phyloP scores from a whole-genome alignment of 257 asterid species.

The Gynochthodes officinalis region DNA sequence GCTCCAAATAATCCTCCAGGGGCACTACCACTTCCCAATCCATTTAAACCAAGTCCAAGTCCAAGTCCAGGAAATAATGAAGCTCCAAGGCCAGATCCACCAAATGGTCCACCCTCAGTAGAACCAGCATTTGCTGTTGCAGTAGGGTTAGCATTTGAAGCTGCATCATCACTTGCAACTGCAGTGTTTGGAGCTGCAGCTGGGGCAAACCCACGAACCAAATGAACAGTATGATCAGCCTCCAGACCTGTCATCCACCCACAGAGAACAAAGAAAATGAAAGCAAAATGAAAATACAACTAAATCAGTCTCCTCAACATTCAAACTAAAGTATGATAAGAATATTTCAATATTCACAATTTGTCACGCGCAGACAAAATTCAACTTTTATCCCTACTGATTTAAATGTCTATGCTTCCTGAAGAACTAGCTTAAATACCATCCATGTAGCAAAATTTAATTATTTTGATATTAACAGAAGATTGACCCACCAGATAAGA shows the following conservation, averaged over 20 bases:
- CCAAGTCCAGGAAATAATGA: constrained; percentile 45
- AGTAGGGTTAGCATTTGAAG: constrained; percentile 25
- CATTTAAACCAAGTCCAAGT: constrained; percentile 40
- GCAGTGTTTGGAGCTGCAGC: constrained; percentile 33
- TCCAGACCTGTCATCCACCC: constrained; percentile 37
- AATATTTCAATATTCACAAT: not conserved
- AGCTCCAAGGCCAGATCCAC: constrained; percentile 41
- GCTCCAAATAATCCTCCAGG: constrained; percentile 45
- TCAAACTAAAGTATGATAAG: not conserved
- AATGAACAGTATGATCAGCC: constrained; percentile 57
- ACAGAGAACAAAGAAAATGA: not conserved
- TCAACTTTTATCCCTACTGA: too few species aligned
- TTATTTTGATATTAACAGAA: not conserved
- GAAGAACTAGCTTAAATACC: not conserved
- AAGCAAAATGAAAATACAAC: not conserved
- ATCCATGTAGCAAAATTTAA: not conserved
- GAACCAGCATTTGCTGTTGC: constrained; percentile 33
- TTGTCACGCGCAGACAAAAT: too few species aligned
- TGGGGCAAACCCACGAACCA: constrained; percentile 53
- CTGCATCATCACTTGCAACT: constrained; percentile 30
- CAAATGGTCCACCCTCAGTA: constrained; percentile 33
- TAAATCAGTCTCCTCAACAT: not conserved
- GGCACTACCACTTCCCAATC: constrained; percentile 35
- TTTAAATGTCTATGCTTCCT: not conserved
- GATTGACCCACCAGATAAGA: not conserved